Base-by-base conservation (phyloP, 2,329 filamentous ascomycete genomes). In the Acephala macrosclerotiorum region DNA sequence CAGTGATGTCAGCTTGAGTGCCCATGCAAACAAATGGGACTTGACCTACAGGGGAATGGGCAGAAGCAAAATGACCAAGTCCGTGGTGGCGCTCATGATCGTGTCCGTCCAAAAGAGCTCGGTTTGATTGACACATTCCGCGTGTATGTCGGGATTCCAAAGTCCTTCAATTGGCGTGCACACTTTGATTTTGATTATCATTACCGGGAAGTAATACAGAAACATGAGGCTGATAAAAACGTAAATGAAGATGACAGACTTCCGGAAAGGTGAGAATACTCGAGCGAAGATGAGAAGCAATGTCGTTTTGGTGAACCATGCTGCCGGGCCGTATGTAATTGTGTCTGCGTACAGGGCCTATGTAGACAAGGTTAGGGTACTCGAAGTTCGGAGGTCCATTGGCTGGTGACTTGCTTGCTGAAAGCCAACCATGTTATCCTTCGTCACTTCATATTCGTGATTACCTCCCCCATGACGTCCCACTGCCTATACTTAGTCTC, bases 121-220 rank as follows among this genome's bases (percentile, higher is more conserved):
- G 18, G 66, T 66, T 36, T 80, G 77, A 66, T 81, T 71, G n/a
- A 80, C 65, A 69, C 79, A 81, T 14, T 42, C 47, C n/a, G 47
- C 57, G 7, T 26, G 40, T 38, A 60, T 25, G 47, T 51, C 51
- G 2, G 65, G 61, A 58, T 74, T 65, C 75, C 75, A 77, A 38
- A 71, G 74, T 1, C 69, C 66, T 1, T 40, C 26, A 35, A 76
- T 71, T 2, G 75, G 75, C 12, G 55, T 29, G 66, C 75, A 76
- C 25, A 75, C 65, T 33, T 67, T 26, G 16, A 66, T 70, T 53
- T 77, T 77, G 22, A 75, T 60, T 18, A 71, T 68, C 66, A 74
- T 71, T 16, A 75, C 68, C 0, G 75, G 75, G 1, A 74, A 55
- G 65, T 77, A 77, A 25, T 68, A 70, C 25, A 72, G 12, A 8